Percentiles rank a stretch among this genome's conserved stretches.
Conservation (phyloP, 768 basidiomycete genomes). For the Boletus rubroflammeus region DNA sequence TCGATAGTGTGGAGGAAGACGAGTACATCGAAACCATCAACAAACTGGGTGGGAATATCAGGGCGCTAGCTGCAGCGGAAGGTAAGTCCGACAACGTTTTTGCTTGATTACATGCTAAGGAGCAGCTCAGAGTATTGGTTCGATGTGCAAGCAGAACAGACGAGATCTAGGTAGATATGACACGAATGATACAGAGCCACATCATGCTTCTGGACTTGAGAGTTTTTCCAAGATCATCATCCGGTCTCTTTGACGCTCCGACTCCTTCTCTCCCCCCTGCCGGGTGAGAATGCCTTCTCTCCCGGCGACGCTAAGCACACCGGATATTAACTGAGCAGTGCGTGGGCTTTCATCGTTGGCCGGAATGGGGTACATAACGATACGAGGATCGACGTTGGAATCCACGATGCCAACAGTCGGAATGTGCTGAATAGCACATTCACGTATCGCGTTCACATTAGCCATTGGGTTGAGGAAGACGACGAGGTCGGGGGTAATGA, state of each 20-base stretch:
- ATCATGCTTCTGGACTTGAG: slow-evolving; percentile 16
- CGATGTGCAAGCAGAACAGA: slow-evolving; percentile 51
- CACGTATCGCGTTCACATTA: slow-evolving; percentile 82
- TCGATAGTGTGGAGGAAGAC: slow-evolving; percentile 96
- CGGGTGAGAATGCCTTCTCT: slow-evolving; percentile 62
- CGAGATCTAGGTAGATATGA: slow-evolving; percentile 24
- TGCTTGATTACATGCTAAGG: slow-evolving; percentile 16
- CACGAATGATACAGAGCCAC: slow-evolving; percentile 2
- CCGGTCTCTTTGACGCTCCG: slow-evolving; percentile 24
- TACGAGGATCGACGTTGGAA: slow-evolving; percentile 91
- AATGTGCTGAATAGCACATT: slow-evolving; percentile 85
- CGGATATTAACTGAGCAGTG: slow-evolving; percentile 86
- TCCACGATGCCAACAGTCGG: slow-evolving; percentile 95
- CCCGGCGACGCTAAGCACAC: slow-evolving; percentile 86
- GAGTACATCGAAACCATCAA: slow-evolving; percentile 95
- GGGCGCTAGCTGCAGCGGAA: slow-evolving; percentile 85
- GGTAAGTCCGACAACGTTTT: slow-evolving; percentile 47
- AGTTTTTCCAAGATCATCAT: slow-evolving; percentile 26
- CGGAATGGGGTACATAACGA: slow-evolving; percentile 97
- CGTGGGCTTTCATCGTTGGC: slow-evolving; percentile 95
- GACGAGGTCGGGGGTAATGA: slow-evolving; percentile 79
- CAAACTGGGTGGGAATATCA: slow-evolving; percentile 84
- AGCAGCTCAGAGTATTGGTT: slow-evolving; percentile 61
- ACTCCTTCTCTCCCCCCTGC: slow-evolving; percentile 27
- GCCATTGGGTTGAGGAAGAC: slow-evolving; percentile 87